These are phyloP conservation scores for Herpotrichia juniperi DNA, from an alignment of 2,329 filamentous ascomycete species.

Conservation along the genomic window DNA sequence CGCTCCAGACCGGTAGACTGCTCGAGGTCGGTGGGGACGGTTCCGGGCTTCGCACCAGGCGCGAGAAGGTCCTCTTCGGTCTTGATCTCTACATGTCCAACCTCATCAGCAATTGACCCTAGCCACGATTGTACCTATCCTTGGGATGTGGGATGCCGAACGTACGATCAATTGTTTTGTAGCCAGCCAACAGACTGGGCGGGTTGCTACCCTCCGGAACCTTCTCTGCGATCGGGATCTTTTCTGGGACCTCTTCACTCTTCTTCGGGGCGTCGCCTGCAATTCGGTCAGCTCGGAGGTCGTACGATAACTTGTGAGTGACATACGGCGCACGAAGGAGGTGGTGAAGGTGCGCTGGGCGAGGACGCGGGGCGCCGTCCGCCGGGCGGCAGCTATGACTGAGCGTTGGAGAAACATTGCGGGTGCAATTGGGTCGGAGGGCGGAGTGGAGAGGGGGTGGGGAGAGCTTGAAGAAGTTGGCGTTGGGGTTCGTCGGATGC, in stretches of 20 bases:
- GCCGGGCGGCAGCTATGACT: slow-evolving; percentile 54
- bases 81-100: slow-evolving; percentile 74
- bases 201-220: slow-evolving; percentile 32
- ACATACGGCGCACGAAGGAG: slow-evolving; percentile 55
- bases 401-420: slow-evolving; percentile 58
- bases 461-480: slow-evolving; percentile 31
- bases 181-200: slow-evolving; percentile 35
- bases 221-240: slow-evolving; percentile 40
- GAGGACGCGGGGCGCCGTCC: slow-evolving; percentile 49
- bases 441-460: slow-evolving; percentile 38
- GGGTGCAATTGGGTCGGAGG: slow-evolving; percentile 44
- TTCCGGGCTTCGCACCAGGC: slow-evolving; percentile 80
- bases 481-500: slow-evolving; percentile 25
- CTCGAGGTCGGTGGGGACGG: slow-evolving; percentile 91
- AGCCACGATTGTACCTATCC: slow-evolving; percentile 2
- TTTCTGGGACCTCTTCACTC: too few relatives aligned
- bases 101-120: slow-evolving; percentile 33
- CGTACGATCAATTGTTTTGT: slow-evolving; percentile 56
- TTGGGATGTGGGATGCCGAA: slow-evolving; percentile 21
- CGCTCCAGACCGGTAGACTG: slow-evolving; percentile 97
- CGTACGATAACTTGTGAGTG: slow-evolving; percentile 35
- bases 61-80: slow-evolving; percentile 80
- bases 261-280: slow-evolving; percentile 40
- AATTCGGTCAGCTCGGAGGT: slow-evolving; percentile 36
- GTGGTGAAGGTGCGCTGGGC: slow-evolving; percentile 55